Evolutionary conservation across 306 rosid genomes (phyloP).

Genomic region (Medicago ruthenica): DNA sequence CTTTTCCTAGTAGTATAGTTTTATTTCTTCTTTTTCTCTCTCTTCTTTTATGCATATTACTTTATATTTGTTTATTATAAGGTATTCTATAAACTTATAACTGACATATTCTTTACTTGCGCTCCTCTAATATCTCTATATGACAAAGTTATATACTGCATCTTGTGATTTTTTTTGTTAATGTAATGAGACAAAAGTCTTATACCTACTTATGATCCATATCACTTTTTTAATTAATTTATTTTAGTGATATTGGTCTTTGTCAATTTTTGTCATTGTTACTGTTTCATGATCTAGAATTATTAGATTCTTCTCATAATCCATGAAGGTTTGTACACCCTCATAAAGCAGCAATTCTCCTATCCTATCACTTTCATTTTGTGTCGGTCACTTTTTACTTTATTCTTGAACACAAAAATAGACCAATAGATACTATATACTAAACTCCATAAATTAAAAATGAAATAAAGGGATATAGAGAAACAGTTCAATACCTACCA

Average conservation of each 20-base stretch:
- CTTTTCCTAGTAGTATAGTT: conserved; percentile 33
- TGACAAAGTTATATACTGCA: conserved; percentile 50
- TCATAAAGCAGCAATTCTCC: conserved; percentile 48
- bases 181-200: conserved; percentile 74
- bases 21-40: conserved; percentile 34
- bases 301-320: conserved; percentile 48
- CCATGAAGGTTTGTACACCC: conserved; percentile 37
- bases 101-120: conserved; percentile 92
- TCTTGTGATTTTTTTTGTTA: conserved; percentile 46
- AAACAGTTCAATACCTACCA: conserved; percentile 35
- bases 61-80: conserved; percentile 40
- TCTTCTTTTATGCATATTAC: conserved; percentile 30
- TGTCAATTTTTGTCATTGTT: conserved; percentile 30
- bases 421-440: conserved; percentile 35
- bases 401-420: conserved; percentile 62
- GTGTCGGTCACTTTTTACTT: conserved; percentile 82
- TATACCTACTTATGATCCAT: conserved; percentile 43
- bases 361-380: conserved; percentile 58
- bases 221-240: conserved; percentile 43
- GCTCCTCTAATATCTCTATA: conserved; percentile 54
- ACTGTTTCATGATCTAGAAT: conserved; percentile 47
- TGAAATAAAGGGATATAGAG: background rate
- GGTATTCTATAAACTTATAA: conserved; percentile 37
- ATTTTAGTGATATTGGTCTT: too few relatives aligned
- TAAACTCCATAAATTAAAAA: conserved; percentile 9